These are phyloP conservation scores for Paradendryphiella salina DNA, from an alignment of 2,329 filamentous ascomycete genomes.

Conservation along the genomic window DNA sequence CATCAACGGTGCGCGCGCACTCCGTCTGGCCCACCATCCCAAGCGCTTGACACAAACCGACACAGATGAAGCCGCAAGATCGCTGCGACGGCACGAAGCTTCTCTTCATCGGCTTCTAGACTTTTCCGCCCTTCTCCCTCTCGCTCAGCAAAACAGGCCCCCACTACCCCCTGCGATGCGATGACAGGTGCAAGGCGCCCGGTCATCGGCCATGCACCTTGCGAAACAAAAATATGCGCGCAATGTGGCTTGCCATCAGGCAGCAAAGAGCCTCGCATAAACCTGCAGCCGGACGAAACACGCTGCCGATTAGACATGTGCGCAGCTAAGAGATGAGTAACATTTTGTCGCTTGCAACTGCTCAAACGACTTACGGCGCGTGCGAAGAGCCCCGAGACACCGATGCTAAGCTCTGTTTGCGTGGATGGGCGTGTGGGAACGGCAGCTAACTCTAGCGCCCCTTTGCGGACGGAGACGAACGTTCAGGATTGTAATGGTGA, in stretches of 20 bases:
- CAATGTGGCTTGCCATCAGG: conserved; percentile 8
- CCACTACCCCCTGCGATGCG: conserved; percentile 1
- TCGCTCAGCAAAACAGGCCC: neutral
- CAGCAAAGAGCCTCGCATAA: neutral
- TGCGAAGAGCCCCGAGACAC: neutral
- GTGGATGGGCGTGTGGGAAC: neutral
- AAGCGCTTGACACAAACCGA: conserved; percentile 1
- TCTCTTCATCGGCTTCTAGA: neutral
- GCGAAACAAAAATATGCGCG: neutral
- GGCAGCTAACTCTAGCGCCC: conserved; percentile 7
- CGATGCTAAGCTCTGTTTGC: conserved; percentile 5
- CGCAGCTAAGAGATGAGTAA: neutral
- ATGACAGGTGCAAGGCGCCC: conserved; percentile 5
- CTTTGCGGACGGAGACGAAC: conserved; percentile 1
- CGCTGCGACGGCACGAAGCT: conserved; percentile 2
- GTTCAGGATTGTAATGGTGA: neutral
- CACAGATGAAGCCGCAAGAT: conserved; percentile 3
- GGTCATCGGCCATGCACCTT: conserved; percentile 5
- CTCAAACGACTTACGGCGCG: neutral
- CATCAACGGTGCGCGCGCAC: neutral
- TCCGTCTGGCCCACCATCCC: neutral
- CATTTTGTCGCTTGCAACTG: neutral
- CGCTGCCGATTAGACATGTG: neutral
- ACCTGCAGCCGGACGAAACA: neutral
- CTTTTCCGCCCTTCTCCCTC: neutral